Percentiles rank a stretch among this genome's conserved stretches.
Conservation (phyloP, 306 rosid species). For the Citrullus mucosospermus region DNA sequence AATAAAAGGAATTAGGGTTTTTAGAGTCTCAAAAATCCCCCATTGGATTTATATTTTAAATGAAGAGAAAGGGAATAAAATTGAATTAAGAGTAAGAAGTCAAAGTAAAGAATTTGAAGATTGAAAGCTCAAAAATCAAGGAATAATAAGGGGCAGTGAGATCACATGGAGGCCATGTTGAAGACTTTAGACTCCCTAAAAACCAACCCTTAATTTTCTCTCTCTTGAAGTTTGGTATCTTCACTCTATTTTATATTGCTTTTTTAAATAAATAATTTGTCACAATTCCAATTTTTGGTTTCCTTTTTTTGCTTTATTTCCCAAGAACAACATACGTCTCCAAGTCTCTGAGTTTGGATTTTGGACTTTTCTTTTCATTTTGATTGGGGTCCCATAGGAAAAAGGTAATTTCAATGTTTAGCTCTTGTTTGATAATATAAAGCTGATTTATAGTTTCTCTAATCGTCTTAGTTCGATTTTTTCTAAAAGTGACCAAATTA, state of each 20-base stretch:
- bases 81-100: background rate
- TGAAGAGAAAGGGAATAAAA: background rate
- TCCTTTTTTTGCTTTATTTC: background rate
- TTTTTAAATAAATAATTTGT: too few species aligned
- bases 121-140: background rate
- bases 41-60: background rate
- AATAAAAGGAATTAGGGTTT: background rate
- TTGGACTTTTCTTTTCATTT: background rate
- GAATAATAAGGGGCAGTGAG: slow-evolving; percentile 2
- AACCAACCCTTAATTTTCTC: background rate
- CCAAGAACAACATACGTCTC: background rate
- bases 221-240: background rate
- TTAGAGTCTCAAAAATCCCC: slow-evolving; percentile 2
- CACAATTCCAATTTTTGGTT: background rate
- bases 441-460: background rate
- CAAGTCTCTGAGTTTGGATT: background rate
- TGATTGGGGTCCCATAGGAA: background rate
- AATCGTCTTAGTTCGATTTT: background rate
- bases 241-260: background rate
- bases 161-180: slow-evolving; percentile 11
- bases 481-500: background rate
- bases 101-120: background rate
- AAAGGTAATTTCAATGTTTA: too few species aligned
- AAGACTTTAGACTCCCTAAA: background rate
- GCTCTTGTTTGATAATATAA: too few species aligned